Evolutionary conservation across 2,329 filamentous ascomycete genomes (phyloP).

Genomic region (Aureobasidium sp.): DNA sequence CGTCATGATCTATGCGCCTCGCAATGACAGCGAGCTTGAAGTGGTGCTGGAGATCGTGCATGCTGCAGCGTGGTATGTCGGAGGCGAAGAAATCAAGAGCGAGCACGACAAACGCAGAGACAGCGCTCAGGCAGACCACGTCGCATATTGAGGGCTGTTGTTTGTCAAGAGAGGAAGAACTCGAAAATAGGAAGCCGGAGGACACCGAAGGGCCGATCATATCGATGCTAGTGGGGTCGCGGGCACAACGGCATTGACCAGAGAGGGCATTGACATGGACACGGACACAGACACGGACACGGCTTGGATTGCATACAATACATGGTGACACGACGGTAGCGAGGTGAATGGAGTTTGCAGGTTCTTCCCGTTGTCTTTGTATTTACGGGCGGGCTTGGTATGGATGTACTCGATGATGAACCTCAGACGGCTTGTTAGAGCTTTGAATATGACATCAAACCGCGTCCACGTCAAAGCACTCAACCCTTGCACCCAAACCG

Average conservation of each 20-base stretch:
- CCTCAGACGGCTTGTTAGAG: neutral
- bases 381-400: neutral
- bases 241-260: neutral
- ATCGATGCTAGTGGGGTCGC: too few relatives aligned
- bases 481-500: neutral
- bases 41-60: slow-evolving; percentile 63
- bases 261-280: neutral
- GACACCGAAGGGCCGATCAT: neutral
- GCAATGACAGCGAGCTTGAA: slow-evolving; percentile 60
- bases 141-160: neutral
- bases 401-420: neutral
- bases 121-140: neutral
- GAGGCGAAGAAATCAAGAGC: slow-evolving; percentile 28
- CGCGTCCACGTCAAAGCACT: neutral
- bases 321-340: neutral
- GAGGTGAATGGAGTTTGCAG: slow-evolving; percentile 3
- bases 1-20: slow-evolving; percentile 74
- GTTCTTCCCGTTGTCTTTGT: neutral
- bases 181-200: neutral
- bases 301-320: neutral
- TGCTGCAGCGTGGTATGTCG: slow-evolving; percentile 65
- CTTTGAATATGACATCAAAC: neutral
- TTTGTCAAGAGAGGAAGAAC: neutral
- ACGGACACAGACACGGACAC: slow-evolving; percentile 1
- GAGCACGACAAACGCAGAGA: slow-evolving; percentile 17